These are phyloP conservation scores for Meira miltonrushii DNA, from an alignment of 1,284 basidiomycete species.

Conservation along the genomic window DNA sequence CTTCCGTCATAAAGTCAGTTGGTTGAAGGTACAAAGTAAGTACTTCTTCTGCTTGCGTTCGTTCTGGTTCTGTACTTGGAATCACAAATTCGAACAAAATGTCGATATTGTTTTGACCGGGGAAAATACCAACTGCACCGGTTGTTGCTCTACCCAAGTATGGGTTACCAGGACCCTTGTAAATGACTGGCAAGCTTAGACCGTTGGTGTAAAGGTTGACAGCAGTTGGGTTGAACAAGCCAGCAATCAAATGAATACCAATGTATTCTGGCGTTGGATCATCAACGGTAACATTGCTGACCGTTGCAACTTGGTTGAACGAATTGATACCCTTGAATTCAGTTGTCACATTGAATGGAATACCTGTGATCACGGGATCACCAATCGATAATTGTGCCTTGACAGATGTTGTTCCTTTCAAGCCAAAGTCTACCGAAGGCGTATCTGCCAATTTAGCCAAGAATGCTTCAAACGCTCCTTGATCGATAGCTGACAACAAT, in stretches of 20 bases:
- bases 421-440: slow-evolving; percentile 59
- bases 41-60: slow-evolving; percentile 61
- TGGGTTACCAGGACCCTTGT: slow-evolving; percentile 54
- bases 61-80: slow-evolving; percentile 62
- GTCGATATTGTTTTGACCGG: slow-evolving; percentile 58
- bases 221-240: slow-evolving; percentile 49
- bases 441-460: slow-evolving; percentile 58
- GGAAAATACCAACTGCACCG: slow-evolving; percentile 56
- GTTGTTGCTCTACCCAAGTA: slow-evolving; percentile 55
- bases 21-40: slow-evolving; percentile 46
- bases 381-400: slow-evolving; percentile 65
- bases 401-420: slow-evolving; percentile 63
- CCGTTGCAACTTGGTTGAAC: slow-evolving; percentile 51
- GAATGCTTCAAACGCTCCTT: slow-evolving; percentile 60
- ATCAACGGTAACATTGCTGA: slow-evolving; percentile 55
- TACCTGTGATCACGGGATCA: slow-evolving; percentile 57
- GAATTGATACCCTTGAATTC: slow-evolving; percentile 57
- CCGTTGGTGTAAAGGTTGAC: slow-evolving; percentile 63
- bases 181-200: slow-evolving; percentile 62
- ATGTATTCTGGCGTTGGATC: slow-evolving; percentile 29
- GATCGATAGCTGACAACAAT: slow-evolving; percentile 59
- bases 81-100: slow-evolving; percentile 65
- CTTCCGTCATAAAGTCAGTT: slow-evolving; percentile 34
- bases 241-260: slow-evolving; percentile 24
- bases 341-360: slow-evolving; percentile 63